Evolutionary conservation across 2,329 filamentous ascomycete species (phyloP).

Genomic region (Neofusicoccum parvum): DNA sequence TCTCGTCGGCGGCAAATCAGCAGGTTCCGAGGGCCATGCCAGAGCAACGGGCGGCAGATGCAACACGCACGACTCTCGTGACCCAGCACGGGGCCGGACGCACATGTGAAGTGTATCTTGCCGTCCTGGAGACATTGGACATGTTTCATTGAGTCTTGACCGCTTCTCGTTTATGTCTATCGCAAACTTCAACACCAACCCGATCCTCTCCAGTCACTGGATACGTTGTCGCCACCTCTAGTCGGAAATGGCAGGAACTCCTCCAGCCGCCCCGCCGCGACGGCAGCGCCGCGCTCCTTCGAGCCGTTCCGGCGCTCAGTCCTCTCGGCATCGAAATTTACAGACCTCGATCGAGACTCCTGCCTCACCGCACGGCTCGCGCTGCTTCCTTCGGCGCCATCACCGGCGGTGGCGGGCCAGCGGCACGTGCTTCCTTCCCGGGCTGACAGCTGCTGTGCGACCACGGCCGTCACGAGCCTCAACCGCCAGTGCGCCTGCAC

Average conservation of each 20-base stretch:
- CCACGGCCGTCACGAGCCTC: conserved; percentile 20
- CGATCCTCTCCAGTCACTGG: not conserved
- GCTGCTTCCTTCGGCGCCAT: too few species aligned
- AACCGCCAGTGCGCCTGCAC: conserved; percentile 6
- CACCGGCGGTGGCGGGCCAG: not conserved
- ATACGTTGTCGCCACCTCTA: not conserved
- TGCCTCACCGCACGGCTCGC: not conserved
- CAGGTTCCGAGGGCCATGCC: not conserved
- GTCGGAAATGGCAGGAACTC: not conserved
- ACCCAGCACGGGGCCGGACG: not conserved
- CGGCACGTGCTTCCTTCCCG: conserved; percentile 1
- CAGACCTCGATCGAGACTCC: not conserved
- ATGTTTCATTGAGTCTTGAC: not conserved
- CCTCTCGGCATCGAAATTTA: not conserved
- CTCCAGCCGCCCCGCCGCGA: not conserved
- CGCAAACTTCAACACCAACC: not conserved
- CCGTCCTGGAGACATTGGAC: not conserved
- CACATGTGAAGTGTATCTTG: not conserved
- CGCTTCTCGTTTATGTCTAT: not conserved
- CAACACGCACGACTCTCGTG: not conserved
- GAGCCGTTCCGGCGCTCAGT: not conserved
- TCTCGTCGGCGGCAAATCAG: not conserved
- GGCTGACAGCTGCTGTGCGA: conserved; percentile 20
- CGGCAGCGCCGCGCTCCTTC: not conserved
- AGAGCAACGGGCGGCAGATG: not conserved